Conservation (phyloP, 495 filamentous ascomycete genomes). For the Amphirosellinia nigrospora region DNA sequence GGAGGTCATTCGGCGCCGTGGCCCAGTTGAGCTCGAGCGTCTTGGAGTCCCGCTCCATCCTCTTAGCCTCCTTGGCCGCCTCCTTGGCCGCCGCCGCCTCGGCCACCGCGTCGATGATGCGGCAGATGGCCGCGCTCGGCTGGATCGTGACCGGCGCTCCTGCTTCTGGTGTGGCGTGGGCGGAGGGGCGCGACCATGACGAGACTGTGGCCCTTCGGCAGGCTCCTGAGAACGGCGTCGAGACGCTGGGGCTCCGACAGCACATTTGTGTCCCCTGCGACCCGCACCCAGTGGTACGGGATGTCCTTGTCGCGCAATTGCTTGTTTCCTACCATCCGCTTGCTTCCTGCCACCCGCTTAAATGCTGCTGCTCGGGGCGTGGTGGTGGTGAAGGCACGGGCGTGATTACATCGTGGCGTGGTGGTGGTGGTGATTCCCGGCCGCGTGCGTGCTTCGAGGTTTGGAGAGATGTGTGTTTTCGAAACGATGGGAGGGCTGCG, state of each 20-base stretch:
- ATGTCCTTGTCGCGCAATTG: slow-evolving; percentile 62
- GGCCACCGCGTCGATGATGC: slow-evolving; percentile 59
- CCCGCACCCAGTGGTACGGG: slow-evolving; percentile 52
- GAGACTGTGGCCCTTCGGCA: slow-evolving; percentile 63
- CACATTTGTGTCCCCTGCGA: slow-evolving; percentile 56
- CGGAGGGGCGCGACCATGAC: slow-evolving; percentile 57
- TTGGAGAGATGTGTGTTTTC: not conserved
- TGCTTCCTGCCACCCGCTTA: not conserved
- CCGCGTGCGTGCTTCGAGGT: not conserved
- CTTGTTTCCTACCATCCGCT: slow-evolving; percentile 20
- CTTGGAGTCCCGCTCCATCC: slow-evolving; percentile 55
- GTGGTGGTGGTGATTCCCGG: not conserved
- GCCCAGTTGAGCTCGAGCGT: slow-evolving; percentile 87
- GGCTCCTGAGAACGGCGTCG: slow-evolving; percentile 48
- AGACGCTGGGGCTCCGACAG: slow-evolving; percentile 55
- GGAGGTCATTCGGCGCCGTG: slow-evolving; percentile 70
- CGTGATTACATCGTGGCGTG: slow-evolving; percentile 18
- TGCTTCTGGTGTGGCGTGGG: not conserved
- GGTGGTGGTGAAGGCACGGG: slow-evolving; percentile 30
- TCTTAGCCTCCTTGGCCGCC: slow-evolving; percentile 32
- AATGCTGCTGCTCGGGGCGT: slow-evolving; percentile 22
- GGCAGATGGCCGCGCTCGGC: slow-evolving; percentile 64
- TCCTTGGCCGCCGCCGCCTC: slow-evolving; percentile 31
- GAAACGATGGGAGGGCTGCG: not conserved
- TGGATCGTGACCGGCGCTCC: not conserved